Conservation (phyloP, 108 stramenopile species). For the Fragilaria radians region DNA sequence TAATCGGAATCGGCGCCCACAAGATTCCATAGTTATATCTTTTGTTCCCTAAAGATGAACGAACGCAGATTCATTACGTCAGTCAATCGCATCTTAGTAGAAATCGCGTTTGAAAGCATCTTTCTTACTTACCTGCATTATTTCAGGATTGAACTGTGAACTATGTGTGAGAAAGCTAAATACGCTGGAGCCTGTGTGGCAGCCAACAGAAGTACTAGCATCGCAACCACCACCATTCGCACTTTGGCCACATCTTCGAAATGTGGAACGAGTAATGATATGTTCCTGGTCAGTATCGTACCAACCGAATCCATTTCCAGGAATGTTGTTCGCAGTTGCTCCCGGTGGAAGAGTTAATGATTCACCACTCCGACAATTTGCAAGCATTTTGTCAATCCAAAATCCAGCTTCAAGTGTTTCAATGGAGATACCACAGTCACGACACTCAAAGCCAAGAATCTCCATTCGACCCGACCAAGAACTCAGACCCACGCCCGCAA, state of each 20-base stretch:
- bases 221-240: slow-evolving; percentile 23
- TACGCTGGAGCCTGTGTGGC: slow-evolving; percentile 14
- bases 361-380: slow-evolving; percentile 27
- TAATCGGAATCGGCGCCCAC: slow-evolving; percentile 25
- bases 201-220: slow-evolving; percentile 13
- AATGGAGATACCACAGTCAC: slow-evolving; percentile 21
- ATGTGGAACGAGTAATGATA: slow-evolving; percentile 23
- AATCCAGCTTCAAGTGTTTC: slow-evolving; percentile 34
- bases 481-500: slow-evolving; percentile 13
- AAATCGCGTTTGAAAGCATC: no score
- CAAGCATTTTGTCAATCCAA: slow-evolving; percentile 32
- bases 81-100: no score
- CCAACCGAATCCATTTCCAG: slow-evolving; percentile 28
- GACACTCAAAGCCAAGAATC: slow-evolving; percentile 25
- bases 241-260: slow-evolving; percentile 30
- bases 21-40: slow-evolving; percentile 23
- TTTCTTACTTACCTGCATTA: slow-evolving; percentile 11
- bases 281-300: slow-evolving; percentile 39
- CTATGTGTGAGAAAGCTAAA: slow-evolving; percentile 29
- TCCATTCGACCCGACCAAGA: slow-evolving; percentile 33
- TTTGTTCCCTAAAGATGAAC: slow-evolving; percentile 10
- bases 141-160: slow-evolving; percentile 22
- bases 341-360: slow-evolving; percentile 8
- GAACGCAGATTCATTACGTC: not conserved
- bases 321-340: not conserved